Percentiles rank a stretch among this genome's conserved stretches.
These are phyloP conservation scores for Coemansia sp. DNA, from an alignment of 192 early-diverging fungal species.

Conservation along the genomic window DNA sequence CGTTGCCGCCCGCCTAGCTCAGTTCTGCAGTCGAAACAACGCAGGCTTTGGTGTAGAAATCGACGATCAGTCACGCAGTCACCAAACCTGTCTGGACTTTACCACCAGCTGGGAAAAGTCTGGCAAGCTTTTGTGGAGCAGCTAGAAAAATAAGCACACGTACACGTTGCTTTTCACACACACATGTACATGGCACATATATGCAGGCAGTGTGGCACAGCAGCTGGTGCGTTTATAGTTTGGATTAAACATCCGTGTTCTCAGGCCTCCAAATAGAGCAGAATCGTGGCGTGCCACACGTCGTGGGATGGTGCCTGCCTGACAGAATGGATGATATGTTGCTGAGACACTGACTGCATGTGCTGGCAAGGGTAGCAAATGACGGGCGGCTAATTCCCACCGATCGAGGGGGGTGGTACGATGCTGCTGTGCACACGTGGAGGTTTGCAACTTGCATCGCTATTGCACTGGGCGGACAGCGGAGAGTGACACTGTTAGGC, in stretches of 20 bases:
- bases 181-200: too few relatives aligned
- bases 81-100: constrained; percentile 47
- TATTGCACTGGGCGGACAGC: not conserved
- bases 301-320: not conserved
- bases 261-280: too few relatives aligned
- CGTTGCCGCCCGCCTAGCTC: constrained; percentile 18
- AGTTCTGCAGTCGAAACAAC: constrained; percentile 30
- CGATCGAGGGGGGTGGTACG: not conserved
- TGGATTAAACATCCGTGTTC: too few relatives aligned
- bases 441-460: constrained; percentile 4
- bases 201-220: too few relatives aligned
- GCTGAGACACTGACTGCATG: too few relatives aligned
- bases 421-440: constrained; percentile 6
- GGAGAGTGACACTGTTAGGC: not conserved
- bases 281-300: not conserved
- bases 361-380: too few relatives aligned
- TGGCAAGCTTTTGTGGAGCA: constrained; percentile 19
- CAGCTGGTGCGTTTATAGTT: too few relatives aligned
- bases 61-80: constrained; percentile 31
- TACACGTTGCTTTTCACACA: not conserved
- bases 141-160: too few relatives aligned
- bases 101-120: constrained; percentile 39
- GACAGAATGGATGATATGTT: too few relatives aligned
- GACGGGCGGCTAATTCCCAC: constrained; percentile 3
- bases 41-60: constrained; percentile 35